Base-by-base conservation (phyloP, 805 yeast species). In the Nakazawaea wyomingensis region DNA sequence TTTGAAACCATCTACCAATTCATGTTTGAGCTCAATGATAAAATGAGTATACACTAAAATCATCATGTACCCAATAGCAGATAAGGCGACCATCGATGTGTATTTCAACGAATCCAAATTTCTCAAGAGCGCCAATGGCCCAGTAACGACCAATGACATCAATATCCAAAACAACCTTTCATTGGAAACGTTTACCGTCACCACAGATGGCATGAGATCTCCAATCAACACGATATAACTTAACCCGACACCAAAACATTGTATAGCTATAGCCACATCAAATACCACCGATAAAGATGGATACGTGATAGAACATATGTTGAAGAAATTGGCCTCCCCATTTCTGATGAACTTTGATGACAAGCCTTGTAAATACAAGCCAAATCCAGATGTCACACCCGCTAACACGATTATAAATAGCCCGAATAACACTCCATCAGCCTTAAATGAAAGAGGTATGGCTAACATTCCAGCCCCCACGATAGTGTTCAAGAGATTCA, bases 401-500 rank as follows among this genome's bases (percentile, higher is more conserved):
- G 88, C 87, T 34, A 82, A 44, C 1, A 81, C 16, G 8, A 83
- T 69, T 28, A 85, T 66, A 2, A 68, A 33, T 0, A 70, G 50
- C 2, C 93, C 93, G 20, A 79, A 62, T 8, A 76, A 43, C 2
- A 83, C 55, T 5, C 90, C 88, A 56, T 84, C 87, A 21, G 82
- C 72, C 43, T 72, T 69, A 61, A 82, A 79, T 1, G 88, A 85
- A 48, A 69, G 79, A 0, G 93, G 90, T 65, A 85, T 76, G 11
- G 90, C 87, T 19, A 85, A 68, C 33, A 84, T 66, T 1, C 95
- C 95, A 0, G 93, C 88, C 5, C 95, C 95, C 10, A 85, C 72
- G 43, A 85, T 82, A 20, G 93, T 85, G 63, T 85, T 85, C 43
- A 82, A 72, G 30, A 86, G 66, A 60, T 81, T 83, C 41, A 84